These are phyloP conservation scores for Curvularia lunata DNA, from an alignment of 2,329 filamentous ascomycete genomes.

Conservation along the genomic window DNA sequence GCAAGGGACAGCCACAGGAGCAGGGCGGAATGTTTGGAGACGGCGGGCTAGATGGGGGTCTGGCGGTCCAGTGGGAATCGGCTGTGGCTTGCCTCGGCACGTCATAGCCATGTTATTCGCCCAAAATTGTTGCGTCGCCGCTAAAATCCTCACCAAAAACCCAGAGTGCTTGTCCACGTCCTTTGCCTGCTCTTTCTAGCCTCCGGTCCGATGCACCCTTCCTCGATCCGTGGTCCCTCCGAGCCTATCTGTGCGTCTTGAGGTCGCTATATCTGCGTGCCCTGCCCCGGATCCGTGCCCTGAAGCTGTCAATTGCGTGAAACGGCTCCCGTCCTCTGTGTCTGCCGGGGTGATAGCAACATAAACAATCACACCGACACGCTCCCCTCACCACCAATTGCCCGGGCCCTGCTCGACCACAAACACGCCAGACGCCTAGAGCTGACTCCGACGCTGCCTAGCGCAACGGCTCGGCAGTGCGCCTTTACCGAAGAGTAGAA, in stretches of 20 bases:
- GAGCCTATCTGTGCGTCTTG: constrained; percentile 18
- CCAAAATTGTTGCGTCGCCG: constrained; percentile 17
- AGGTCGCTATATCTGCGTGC: constrained; percentile 11
- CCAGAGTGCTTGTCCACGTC: constrained; percentile 20
- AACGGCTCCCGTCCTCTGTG: constrained; percentile 14
- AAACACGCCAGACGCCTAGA: constrained; percentile 9
- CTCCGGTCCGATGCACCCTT: constrained; percentile 26
- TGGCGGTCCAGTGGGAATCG: constrained; percentile 18
- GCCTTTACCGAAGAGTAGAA: constrained; percentile 18
- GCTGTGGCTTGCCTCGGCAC: constrained; percentile 29
- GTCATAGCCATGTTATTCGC: constrained; percentile 28
- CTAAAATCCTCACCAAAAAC: constrained; percentile 23
- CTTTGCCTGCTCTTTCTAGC: constrained; percentile 33
- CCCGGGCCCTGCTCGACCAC: constrained; percentile 15
- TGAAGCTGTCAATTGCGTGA: neutral
- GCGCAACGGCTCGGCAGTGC: constrained; percentile 27
- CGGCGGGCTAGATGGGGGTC: constrained; percentile 1
- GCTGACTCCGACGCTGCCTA: constrained; percentile 4
- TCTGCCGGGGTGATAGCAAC: constrained; percentile 6
- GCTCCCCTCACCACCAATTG: constrained; percentile 7
- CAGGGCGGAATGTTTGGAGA: neutral
- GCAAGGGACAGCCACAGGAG: constrained; percentile 1
- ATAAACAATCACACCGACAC: constrained; percentile 4
- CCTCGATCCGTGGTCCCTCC: constrained; percentile 26
- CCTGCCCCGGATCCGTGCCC: constrained; percentile 13